Conservation (phyloP, 2,329 filamentous ascomycete genomes). For the Trichoderma arundinaceum region DNA sequence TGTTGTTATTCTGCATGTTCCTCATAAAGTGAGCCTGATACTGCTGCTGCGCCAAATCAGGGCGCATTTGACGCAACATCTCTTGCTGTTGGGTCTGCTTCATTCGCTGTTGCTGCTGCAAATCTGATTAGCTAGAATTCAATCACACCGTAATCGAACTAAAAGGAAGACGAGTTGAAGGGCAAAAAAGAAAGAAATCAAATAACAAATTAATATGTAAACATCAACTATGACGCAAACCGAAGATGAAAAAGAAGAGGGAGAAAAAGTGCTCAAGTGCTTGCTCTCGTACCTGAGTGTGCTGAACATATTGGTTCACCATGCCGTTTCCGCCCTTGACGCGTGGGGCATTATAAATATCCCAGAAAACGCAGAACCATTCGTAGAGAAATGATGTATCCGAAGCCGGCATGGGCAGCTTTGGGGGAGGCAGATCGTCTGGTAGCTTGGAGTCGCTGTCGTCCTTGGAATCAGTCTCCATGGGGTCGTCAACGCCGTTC, state of each 20-base stretch:
- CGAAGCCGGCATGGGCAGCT: constrained; percentile 66
- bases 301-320: constrained; percentile 76
- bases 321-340: constrained; percentile 66
- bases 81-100: constrained; percentile 79
- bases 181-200: background rate
- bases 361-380: constrained; percentile 98
- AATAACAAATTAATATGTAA: too few species aligned
- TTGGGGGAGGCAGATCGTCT: constrained; percentile 78
- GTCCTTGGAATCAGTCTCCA: constrained; percentile 85
- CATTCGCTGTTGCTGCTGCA: constrained; percentile 69
- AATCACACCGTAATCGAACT: background rate
- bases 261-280: background rate
- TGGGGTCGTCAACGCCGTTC: constrained; percentile 75
- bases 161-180: background rate
- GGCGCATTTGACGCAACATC: constrained; percentile 74
- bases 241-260: background rate
- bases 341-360: constrained; percentile 86
- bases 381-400: constrained; percentile 90
- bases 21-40: constrained; percentile 70
- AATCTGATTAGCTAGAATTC: constrained; percentile 10
- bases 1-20: constrained; percentile 65
- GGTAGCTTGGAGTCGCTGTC: constrained; percentile 75
- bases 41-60: constrained; percentile 63
- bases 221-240: too few species aligned
- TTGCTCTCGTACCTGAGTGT: constrained; percentile 72